Evolutionary conservation across 2,329 filamentous ascomycete species (phyloP).

Genomic region (Colletotrichum gloeosporioides): DNA sequence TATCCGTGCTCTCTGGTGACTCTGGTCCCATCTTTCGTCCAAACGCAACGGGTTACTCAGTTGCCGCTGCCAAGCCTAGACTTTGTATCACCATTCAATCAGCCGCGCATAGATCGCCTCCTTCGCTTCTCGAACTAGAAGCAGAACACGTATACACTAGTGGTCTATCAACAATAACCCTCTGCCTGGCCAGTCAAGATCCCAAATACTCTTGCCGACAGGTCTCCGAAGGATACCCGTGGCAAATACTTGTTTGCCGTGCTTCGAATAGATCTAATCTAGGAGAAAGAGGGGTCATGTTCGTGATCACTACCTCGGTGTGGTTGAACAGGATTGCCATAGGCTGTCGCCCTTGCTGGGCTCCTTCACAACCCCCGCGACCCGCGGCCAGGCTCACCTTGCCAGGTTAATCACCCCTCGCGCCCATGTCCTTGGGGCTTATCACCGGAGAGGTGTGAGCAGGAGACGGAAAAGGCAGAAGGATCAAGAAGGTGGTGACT

Average conservation of each 20-base stretch:
- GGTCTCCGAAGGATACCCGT: slow-evolving; percentile 15
- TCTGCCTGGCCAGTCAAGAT: background rate
- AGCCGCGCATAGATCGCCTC: slow-evolving; percentile 12
- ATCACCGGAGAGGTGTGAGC: background rate
- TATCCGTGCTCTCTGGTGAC: background rate
- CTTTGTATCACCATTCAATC: slow-evolving; percentile 1
- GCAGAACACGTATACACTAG: background rate
- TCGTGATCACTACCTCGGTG: background rate
- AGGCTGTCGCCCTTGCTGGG: background rate
- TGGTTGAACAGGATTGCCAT: background rate
- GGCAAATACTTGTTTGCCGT: background rate
- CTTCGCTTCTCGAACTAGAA: background rate
- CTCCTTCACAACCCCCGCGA: background rate
- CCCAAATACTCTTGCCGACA: slow-evolving; percentile 9
- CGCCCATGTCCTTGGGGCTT: background rate
- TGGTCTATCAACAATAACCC: background rate
- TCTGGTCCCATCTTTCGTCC: background rate
- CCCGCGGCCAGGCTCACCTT: background rate
- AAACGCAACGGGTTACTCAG: slow-evolving; percentile 11
- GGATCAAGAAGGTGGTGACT: slow-evolving; percentile 1
- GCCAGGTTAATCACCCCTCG: background rate
- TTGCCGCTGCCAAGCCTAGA: background rate
- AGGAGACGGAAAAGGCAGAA: background rate
- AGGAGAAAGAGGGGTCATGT: background rate
- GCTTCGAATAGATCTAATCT: background rate